phyloP scores from a whole-genome alignment of 2,329 filamentous ascomycete species.

The Colletotrichum chlorophyti region DNA sequence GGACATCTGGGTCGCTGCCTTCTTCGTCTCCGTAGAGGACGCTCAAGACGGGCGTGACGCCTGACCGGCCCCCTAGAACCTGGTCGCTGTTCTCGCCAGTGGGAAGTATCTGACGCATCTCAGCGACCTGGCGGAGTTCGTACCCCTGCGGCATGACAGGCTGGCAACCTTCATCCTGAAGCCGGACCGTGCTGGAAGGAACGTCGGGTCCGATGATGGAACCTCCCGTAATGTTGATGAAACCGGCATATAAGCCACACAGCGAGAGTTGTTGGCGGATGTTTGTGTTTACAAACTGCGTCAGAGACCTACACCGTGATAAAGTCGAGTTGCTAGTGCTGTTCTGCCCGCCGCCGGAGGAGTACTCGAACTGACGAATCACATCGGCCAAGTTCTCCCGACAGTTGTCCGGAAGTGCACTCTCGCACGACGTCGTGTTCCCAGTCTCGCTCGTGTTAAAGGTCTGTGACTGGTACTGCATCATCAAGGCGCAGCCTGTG shows the following conservation, averaged over 20 bases:
- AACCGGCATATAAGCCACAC: neutral
- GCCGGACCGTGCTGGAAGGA: neutral
- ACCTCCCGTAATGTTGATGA: neutral
- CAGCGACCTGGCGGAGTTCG: neutral
- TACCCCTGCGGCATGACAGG: neutral
- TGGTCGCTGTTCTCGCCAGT: neutral
- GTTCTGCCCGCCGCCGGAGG: neutral
- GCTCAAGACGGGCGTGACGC: neutral
- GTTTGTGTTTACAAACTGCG: neutral
- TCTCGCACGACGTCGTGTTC: neutral
- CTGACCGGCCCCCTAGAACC: neutral
- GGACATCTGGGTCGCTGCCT: neutral
- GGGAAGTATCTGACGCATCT: slow-evolving; percentile 5
- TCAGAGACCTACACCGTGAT: neutral
- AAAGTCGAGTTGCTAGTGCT: neutral
- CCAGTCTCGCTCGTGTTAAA: neutral
- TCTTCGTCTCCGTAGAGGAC: neutral
- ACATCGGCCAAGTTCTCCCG: neutral
- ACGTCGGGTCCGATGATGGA: neutral
- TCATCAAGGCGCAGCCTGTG: neutral
- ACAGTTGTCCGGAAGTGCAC: neutral
- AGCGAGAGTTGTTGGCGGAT: neutral
- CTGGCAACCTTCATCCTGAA: neutral
- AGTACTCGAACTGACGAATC: neutral
- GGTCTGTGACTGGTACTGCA: neutral